Percentiles rank a stretch among this genome's conserved stretches.
Conservation (phyloP, 2,329 filamentous ascomycete species). For the Colletotrichum theobromicola region DNA sequence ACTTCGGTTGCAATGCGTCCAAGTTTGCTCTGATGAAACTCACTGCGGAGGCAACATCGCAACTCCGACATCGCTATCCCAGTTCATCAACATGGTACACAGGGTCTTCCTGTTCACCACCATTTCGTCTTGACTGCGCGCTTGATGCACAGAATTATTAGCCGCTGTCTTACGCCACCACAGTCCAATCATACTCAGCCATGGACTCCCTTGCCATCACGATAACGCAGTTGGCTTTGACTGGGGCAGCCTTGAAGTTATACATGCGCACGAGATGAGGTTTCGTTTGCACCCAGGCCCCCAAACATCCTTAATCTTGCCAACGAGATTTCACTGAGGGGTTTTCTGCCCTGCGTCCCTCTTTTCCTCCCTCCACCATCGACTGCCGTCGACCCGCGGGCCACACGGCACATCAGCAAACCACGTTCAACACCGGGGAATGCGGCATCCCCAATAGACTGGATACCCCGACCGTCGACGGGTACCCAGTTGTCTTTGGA, state of each 20-base stretch:
- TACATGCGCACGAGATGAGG: constrained; percentile 7
- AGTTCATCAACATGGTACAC: neutral
- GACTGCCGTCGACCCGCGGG: neutral
- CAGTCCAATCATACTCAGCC: neutral
- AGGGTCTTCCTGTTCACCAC: neutral
- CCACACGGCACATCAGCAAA: constrained; percentile 6
- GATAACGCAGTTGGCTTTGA: neutral
- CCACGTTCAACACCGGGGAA: constrained; percentile 1
- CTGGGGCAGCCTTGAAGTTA: neutral
- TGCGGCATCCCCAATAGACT: neutral
- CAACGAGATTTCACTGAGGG: neutral
- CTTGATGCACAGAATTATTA: neutral
- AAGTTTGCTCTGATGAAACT: constrained; percentile 1
- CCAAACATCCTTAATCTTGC: constrained; percentile 14
- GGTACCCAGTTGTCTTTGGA: neutral
- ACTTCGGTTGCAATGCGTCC: neutral
- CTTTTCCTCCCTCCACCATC: neutral
- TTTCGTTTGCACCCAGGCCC: neutral
- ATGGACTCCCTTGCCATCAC: neutral
- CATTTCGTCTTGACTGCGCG: neutral
- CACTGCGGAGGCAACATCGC: neutral
- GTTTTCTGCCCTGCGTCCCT: constrained; percentile 3
- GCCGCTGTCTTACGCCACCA: neutral
- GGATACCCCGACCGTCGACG: neutral
- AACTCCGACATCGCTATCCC: constrained; percentile 3